phyloP scores from a whole-genome alignment of 805 yeast species.

The Kodamaea neixiangensis region DNA sequence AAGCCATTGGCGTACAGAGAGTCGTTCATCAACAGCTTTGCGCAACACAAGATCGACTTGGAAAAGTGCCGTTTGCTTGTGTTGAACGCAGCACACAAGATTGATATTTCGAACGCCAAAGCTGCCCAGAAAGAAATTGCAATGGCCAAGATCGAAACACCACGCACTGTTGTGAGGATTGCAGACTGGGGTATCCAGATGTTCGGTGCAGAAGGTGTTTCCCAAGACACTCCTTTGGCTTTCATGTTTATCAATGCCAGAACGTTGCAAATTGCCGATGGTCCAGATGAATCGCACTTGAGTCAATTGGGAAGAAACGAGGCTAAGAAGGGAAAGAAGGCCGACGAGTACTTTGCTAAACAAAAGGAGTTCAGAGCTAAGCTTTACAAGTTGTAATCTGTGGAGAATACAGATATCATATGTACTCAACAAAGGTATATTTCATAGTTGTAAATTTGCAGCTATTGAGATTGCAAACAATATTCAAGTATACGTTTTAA shows the following conservation, averaged over 20 bases:
- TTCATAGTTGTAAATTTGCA: neutral
- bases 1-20: conserved; percentile 52
- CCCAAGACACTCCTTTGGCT: conserved; percentile 62
- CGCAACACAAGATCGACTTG: conserved; percentile 54
- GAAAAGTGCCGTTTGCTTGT: conserved; percentile 56
- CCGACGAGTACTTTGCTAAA: conserved; percentile 36
- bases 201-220: conserved; percentile 66
- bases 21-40: conserved; percentile 48
- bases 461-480: neutral
- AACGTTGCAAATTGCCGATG: conserved; percentile 65
- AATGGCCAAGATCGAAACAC: conserved; percentile 64
- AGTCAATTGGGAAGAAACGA: conserved; percentile 55
- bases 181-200: conserved; percentile 65
- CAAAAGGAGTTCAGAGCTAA: conserved; percentile 19
- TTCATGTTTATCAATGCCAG: conserved; percentile 52
- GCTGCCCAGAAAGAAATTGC: conserved; percentile 58
- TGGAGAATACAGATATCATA: neutral
- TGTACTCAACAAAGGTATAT: neutral
- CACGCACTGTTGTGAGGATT: conserved; percentile 51
- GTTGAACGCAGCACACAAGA: conserved; percentile 60
- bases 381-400: conserved; percentile 28
- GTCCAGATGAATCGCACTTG: conserved; percentile 69
- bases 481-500: neutral
- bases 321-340: conserved; percentile 36
- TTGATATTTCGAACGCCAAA: conserved; percentile 56